Evolutionary conservation across 108 stramenopile species (phyloP).

Genomic region (Epithemia pelagica): DNA sequence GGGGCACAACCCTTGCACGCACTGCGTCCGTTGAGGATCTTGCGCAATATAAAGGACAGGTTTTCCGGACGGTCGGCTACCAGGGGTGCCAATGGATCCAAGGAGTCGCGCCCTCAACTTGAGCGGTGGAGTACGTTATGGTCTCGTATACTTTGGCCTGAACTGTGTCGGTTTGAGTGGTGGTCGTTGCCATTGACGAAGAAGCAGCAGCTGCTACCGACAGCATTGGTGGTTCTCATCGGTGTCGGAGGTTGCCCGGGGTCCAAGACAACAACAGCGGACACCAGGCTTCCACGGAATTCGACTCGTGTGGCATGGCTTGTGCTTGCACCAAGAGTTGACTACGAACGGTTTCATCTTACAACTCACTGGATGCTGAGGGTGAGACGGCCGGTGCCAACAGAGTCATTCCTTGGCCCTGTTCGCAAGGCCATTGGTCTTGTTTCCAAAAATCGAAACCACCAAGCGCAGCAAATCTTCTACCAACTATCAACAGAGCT

Average conservation of each 20-base stretch:
- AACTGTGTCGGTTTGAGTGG: neutral
- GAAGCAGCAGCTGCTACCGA: conserved; percentile 2
- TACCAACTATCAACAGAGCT: no score
- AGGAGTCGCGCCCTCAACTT: neutral
- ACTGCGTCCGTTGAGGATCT: neutral
- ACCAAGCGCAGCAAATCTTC: no score
- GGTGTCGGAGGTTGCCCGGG: neutral
- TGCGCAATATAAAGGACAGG: conserved; percentile 1
- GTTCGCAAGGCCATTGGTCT: conserved; percentile 1
- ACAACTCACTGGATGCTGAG: neutral
- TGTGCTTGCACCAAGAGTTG: neutral
- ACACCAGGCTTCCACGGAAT: conserved; percentile 6
- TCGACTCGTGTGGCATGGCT: conserved; percentile 10
- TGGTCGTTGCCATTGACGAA: neutral
- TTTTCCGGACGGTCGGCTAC: conserved; percentile 1
- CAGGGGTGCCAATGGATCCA: neutral
- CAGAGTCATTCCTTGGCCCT: neutral
- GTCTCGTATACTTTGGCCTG: neutral
- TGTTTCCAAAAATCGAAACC: no score
- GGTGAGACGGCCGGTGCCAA: neutral
- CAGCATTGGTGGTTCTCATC: neutral
- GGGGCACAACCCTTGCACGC: conserved; percentile 11
- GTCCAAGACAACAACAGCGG: conserved; percentile 5
- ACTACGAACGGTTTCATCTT: neutral
- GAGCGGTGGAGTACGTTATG: neutral